phyloP scores from a whole-genome alignment of 2,329 filamentous ascomycete genomes.

The Orbilia brochopaga region DNA sequence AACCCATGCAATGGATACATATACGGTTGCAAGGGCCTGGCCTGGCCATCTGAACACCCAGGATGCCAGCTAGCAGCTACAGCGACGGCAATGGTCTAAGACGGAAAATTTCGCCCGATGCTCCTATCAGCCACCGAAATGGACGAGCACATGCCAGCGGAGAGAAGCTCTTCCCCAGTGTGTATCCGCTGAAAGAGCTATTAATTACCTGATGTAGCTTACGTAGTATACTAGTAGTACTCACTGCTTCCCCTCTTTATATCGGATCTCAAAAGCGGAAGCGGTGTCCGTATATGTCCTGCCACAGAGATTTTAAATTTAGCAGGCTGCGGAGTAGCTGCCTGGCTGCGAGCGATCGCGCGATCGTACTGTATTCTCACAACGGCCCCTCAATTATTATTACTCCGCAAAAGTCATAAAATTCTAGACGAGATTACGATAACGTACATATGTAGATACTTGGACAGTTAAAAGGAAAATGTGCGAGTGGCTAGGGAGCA shows the following conservation, averaged over 20 bases:
- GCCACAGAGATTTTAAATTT: not conserved
- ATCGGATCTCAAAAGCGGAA: not conserved
- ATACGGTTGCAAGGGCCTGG: not conserved
- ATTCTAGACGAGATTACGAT: not conserved
- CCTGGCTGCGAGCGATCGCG: not conserved
- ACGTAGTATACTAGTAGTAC: not conserved
- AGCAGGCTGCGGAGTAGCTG: not conserved
- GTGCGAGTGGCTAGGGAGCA: conserved; percentile 2
- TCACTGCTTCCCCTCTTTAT: not conserved
- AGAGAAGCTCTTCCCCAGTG: not conserved
- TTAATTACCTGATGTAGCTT: too few species aligned
- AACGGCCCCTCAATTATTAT: not conserved
- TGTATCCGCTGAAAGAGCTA: too few species aligned
- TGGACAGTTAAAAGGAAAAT: not conserved
- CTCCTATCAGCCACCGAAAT: conserved; percentile 35
- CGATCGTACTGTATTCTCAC: not conserved
- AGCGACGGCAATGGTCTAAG: conserved; percentile 1
- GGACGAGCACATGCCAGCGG: not conserved
- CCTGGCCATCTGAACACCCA: not conserved
- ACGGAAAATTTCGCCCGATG: conserved; percentile 49
- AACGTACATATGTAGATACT: not conserved
- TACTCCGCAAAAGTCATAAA: not conserved
- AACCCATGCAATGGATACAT: not conserved
- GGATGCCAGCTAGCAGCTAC: not conserved
- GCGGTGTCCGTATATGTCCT: not conserved